phyloP scores from a whole-genome alignment of 768 basidiomycete species.

The Amanita molliuscula region DNA sequence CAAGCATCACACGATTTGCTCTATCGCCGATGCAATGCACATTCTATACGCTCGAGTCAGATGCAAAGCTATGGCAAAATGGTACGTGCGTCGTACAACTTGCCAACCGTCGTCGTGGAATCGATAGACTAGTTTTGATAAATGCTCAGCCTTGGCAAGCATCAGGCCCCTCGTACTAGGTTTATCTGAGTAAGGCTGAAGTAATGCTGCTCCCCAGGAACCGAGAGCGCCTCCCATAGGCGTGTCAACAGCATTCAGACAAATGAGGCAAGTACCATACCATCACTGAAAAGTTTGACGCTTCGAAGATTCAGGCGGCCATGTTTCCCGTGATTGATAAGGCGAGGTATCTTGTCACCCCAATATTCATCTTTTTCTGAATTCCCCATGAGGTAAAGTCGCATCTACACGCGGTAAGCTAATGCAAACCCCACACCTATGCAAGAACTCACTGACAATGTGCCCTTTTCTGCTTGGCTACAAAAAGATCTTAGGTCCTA shows the following conservation, averaged over 20 bases:
- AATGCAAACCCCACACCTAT: background rate
- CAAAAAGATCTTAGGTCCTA: background rate
- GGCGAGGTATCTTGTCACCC: constrained; percentile 47
- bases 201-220: constrained; percentile 84
- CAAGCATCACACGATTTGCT: constrained; percentile 74
- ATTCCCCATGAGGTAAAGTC: constrained; percentile 34
- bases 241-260: background rate
- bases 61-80: background rate
- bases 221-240: constrained; percentile 60
- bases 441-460: constrained; percentile 50
- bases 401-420: constrained; percentile 4
- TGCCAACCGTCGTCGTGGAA: constrained; percentile 76
- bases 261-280: constrained; percentile 18
- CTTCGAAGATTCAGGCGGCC: constrained; percentile 48
- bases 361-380: constrained; percentile 50
- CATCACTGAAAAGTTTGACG: constrained; percentile 73
- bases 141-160: constrained; percentile 39
- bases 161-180: constrained; percentile 64
- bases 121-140: constrained; percentile 42
- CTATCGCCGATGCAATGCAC: constrained; percentile 85
- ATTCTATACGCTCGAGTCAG: constrained; percentile 40
- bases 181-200: constrained; percentile 77
- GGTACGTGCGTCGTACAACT: constrained; percentile 44
- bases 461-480: constrained; percentile 60
- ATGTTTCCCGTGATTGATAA: constrained; percentile 49